Conservation (phyloP, 2,329 filamentous ascomycete genomes). For the Trichophyton simii region DNA sequence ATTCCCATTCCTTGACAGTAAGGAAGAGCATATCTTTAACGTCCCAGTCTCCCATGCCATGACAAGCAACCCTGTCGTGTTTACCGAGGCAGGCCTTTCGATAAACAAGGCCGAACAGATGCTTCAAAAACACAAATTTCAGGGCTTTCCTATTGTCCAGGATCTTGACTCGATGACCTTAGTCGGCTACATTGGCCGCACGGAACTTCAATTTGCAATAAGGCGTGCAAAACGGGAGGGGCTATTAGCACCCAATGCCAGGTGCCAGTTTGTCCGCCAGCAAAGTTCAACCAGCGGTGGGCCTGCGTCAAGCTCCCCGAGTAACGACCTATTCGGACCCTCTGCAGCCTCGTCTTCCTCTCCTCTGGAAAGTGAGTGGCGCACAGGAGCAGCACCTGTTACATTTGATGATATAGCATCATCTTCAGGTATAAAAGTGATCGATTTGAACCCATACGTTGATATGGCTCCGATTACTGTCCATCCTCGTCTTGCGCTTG, state of each 20-base stretch:
- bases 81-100: constrained; percentile 62
- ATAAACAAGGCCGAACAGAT: constrained; percentile 66
- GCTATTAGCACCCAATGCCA: constrained; percentile 52
- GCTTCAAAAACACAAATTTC: constrained; percentile 65
- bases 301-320: neutral
- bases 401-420: constrained; percentile 50
- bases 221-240: constrained; percentile 62
- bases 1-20: constrained; percentile 92
- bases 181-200: constrained; percentile 83
- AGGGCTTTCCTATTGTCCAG: constrained; percentile 87
- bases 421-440: constrained; percentile 42
- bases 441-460: constrained; percentile 80
- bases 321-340: neutral
- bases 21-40: constrained; percentile 93
- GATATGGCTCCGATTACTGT: constrained; percentile 82
- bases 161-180: constrained; percentile 57
- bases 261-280: constrained; percentile 55
- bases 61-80: constrained; percentile 60
- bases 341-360: constrained; percentile 8
- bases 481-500: constrained; percentile 78
- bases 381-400: constrained; percentile 25
- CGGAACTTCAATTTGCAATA: constrained; percentile 81
- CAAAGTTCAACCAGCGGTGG: neutral
- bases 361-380: neutral
- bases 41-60: constrained; percentile 86